Percentiles rank a stretch among this genome's conserved stretches.
Conservation (phyloP, 306 rosid species). For the Purshia tridentata region DNA sequence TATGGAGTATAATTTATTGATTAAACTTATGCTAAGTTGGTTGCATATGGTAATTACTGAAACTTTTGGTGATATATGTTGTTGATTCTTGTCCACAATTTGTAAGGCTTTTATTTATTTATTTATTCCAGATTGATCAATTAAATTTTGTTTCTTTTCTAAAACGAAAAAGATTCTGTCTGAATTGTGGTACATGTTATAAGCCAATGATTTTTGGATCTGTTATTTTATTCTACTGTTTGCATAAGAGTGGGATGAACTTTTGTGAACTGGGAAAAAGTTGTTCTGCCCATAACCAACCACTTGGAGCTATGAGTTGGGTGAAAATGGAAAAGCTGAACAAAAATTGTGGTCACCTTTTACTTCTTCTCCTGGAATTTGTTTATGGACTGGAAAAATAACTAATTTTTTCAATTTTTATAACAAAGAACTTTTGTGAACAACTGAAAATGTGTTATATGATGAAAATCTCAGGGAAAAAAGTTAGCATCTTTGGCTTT, state of each 20-base stretch:
- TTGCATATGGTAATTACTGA: not conserved
- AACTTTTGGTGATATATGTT: not conserved
- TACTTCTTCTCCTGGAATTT: not conserved
- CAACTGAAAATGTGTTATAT: not conserved
- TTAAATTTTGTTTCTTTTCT: no score
- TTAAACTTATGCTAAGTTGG: not conserved
- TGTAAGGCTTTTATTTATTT: no score
- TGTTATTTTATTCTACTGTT: not conserved
- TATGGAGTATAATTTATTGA: conserved; percentile 2
- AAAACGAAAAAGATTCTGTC: not conserved
- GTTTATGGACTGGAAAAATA: not conserved
- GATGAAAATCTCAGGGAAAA: not conserved
- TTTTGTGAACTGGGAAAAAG: not conserved
- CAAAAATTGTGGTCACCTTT: not conserved
- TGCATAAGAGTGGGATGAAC: not conserved
- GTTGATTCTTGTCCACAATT: no score
- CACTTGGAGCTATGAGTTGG: not conserved
- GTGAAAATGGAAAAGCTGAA: not conserved
- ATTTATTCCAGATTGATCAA: no score
- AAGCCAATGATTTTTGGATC: not conserved
- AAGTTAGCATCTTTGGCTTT: not conserved
- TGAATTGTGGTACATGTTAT: not conserved
- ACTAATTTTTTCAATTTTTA: not conserved
- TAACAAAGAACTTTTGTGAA: not conserved
- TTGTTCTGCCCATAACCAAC: not conserved